Evolutionary conservation across 176 grass and related monocot genomes (phyloP).

Genomic region (Pontederia paniculata): DNA sequence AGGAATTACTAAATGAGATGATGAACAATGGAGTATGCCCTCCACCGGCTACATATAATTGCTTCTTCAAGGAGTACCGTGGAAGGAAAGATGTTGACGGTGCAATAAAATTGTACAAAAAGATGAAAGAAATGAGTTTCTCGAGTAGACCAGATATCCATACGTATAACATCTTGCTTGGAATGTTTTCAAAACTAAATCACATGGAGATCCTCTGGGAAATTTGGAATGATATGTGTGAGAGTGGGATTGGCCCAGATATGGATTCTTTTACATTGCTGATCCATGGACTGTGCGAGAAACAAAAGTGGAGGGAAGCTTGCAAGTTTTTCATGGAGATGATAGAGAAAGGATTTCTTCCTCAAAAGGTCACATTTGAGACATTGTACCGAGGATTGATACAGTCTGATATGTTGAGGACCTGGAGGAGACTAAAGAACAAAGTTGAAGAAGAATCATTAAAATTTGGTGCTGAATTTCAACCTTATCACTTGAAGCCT

Average conservation of each 20-base stretch:
- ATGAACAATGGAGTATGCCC: conserved; percentile 46
- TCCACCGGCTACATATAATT: conserved; percentile 63
- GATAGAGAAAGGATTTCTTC: conserved; percentile 97
- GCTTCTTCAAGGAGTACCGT: conserved; percentile 89
- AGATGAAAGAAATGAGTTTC: conserved; percentile 56
- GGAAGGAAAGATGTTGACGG: conserved; percentile 61
- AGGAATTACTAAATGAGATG: conserved; percentile 75
- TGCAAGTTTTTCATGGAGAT: conserved; percentile 98
- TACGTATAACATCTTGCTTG: conserved; percentile 75
- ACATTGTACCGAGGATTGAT: conserved; percentile 77
- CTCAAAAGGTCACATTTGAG: conserved; percentile 77
- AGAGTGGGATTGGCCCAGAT: conserved; percentile 65
- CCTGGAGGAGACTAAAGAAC: conserved; percentile 84
- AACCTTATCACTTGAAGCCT: conserved; percentile 60
- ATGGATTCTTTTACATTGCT: conserved; percentile 85
- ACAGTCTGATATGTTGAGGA: conserved; percentile 81
- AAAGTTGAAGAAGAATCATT: conserved; percentile 78
- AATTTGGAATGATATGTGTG: conserved; percentile 74
- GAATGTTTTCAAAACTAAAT: conserved; percentile 74
- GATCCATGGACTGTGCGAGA: conserved; percentile 62
- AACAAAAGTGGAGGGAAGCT: conserved; percentile 72
- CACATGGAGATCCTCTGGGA: conserved; percentile 31
- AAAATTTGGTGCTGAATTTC: conserved; percentile 78
- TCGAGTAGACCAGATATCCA: conserved; percentile 52
- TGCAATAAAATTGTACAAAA: conserved; percentile 45